Base-by-base conservation (phyloP, 768 basidiomycete genomes). In the Tricholoma bakamatsutake region DNA sequence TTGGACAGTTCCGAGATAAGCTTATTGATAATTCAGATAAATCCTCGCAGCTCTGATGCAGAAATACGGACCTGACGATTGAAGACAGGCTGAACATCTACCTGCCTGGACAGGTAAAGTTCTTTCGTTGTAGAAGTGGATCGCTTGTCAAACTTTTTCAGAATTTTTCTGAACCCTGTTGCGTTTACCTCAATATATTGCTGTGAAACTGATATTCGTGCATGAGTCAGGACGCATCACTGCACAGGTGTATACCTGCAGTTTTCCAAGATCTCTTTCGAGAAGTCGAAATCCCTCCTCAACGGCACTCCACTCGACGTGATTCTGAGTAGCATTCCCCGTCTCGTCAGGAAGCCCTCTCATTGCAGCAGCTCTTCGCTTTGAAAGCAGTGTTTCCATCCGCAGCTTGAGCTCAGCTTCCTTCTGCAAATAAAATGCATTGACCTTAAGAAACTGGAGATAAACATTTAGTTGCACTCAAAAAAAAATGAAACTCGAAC, bases 91-190 rank as follows among this genome's bases (percentile, higher is more conserved):
- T 98, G 97, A n/a, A 98, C 90, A 61, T 99, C 97, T 2, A 99
- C 95, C 68, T 98, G 97, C 30, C 97, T 84, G 46, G 91, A 83
- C 17, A 99, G 83, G 71, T 98, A 98, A 4, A 98, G 79, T 66
- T 99, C 97, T 67, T 94, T 98, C n/a, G 91, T 98, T 18, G 87
- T 85, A 1, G 91, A 93, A 42, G 87, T 97, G 35, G 93, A 93
- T 47, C 93, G 83, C 72, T 98, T 99, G 72, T 98, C 97, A 80
- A 93, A 99, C 69, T 99, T 99, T 67, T 99, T 98, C 58, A 98
- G 72, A 48, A 98, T 98, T 70, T 98, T 98, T 45, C 95, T 83
- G 69, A 98, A 98, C 3, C 94, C 97, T 9, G 87, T 93, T 5
- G 90, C 97, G 67, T 98, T 99, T 65, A 97, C 89, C 72, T 98